These are phyloP conservation scores for Eucalyptus grandis DNA, from an alignment of 345 rosid genomes.

Conservation along the genomic window DNA sequence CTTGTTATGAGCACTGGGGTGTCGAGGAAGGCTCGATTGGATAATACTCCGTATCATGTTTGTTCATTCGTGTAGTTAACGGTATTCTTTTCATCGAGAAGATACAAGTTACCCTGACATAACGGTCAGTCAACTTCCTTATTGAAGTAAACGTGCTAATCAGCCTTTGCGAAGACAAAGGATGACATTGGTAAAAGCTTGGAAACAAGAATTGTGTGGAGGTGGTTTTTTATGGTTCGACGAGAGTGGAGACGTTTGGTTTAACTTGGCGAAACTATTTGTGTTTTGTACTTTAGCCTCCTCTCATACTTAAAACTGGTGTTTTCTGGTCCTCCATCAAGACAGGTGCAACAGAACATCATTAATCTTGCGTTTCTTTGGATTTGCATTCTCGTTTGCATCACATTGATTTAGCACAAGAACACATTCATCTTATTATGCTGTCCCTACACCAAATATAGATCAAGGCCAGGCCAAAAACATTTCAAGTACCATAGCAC, in stretches of 20 bases:
- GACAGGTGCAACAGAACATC: neutral
- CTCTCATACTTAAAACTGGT: neutral
- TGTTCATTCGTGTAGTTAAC: neutral
- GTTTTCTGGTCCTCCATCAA: neutral
- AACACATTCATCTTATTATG: neutral
- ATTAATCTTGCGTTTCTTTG: neutral
- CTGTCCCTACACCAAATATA: neutral
- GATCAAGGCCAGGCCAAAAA: neutral
- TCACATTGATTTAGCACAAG: neutral
- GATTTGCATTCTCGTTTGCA: neutral
- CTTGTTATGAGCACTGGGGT: neutral
- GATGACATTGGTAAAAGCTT: neutral
- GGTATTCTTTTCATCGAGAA: neutral
- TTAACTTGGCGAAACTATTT: neutral
- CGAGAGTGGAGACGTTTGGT: neutral
- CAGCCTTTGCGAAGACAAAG: neutral
- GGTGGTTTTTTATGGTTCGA: neutral
- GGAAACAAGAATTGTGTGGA: neutral
- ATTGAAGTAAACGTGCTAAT: neutral
- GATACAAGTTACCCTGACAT: neutral
- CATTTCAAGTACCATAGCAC: neutral
- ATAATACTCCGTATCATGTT: neutral
- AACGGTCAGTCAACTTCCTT: neutral
- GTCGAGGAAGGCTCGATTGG: neutral
- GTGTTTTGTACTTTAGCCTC: neutral